phyloP scores from a whole-genome alignment of 495 filamentous ascomycete species.

The Geoglossum glabrum region DNA sequence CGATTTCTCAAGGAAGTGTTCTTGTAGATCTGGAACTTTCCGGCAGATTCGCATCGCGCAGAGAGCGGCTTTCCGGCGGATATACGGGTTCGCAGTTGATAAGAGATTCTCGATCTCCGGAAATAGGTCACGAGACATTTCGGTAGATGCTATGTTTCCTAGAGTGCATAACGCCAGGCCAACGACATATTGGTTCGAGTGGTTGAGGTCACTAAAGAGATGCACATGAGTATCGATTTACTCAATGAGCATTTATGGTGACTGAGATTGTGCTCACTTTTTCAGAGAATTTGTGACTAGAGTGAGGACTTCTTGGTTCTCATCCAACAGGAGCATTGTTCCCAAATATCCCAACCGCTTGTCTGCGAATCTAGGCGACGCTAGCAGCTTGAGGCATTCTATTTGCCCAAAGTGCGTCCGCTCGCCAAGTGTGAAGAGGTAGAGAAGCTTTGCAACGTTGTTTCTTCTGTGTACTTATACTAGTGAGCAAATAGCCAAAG shows the following conservation, averaged over 20 bases:
- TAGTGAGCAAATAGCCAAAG: neutral
- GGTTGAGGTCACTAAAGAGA: slow-evolving; percentile 59
- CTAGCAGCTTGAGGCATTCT: slow-evolving; percentile 93
- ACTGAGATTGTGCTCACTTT: slow-evolving; percentile 37
- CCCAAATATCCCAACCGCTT: slow-evolving; percentile 92
- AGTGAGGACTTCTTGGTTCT: slow-evolving; percentile 95
- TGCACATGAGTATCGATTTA: neutral
- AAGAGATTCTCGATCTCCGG: slow-evolving; percentile 79
- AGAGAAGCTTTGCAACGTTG: slow-evolving; percentile 95
- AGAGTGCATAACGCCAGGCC: slow-evolving; percentile 88
- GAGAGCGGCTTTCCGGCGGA: slow-evolving; percentile 89
- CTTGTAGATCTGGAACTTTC: slow-evolving; percentile 92
- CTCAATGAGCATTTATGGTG: neutral
- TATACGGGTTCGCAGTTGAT: slow-evolving; percentile 87
- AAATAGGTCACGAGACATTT: slow-evolving; percentile 98
- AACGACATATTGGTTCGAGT: slow-evolving; percentile 97
- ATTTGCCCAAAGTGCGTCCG: slow-evolving; percentile 98
- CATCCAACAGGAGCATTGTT: slow-evolving; percentile 87
- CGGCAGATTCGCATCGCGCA: slow-evolving; percentile 99
- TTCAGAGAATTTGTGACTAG: slow-evolving; percentile 93
- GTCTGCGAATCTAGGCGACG: slow-evolving; percentile 92
- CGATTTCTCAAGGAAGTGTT: slow-evolving; percentile 90
- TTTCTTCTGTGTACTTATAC: slow-evolving; percentile 47
- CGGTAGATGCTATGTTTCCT: slow-evolving; percentile 89
- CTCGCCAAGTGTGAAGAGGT: slow-evolving; percentile 96